Evolutionary conservation across 169 alveolate genomes (phyloP).

Genomic region (Eimeria mitis): DNA sequence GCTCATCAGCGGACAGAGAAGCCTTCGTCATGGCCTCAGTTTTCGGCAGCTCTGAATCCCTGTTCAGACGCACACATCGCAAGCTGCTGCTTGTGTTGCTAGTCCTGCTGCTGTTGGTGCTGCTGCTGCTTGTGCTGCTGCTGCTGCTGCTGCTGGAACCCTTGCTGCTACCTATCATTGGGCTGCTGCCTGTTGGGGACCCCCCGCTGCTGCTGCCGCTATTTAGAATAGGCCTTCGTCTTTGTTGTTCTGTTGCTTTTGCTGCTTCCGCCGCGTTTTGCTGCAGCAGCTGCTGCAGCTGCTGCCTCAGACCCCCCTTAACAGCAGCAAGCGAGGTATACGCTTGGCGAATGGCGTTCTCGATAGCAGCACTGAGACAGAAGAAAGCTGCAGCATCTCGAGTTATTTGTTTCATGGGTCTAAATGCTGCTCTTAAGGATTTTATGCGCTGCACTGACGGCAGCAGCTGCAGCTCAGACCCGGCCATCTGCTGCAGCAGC

Average conservation of each 20-base stretch:
- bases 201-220: neutral
- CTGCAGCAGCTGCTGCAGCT: constrained; percentile 52
- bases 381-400: neutral
- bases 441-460: constrained; percentile 34
- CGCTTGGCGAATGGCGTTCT: constrained; percentile 6
- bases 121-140: constrained; percentile 26
- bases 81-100: constrained; percentile 5
- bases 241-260: neutral
- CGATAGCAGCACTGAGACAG: constrained; percentile 10
- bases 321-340: constrained; percentile 38
- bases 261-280: neutral
- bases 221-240: neutral
- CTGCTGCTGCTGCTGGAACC: neutral
- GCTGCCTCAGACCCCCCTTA: constrained; percentile 31
- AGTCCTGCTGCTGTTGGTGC: neutral
- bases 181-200: neutral
- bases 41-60: neutral
- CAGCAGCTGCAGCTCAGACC: constrained; percentile 50
- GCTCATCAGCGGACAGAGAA: neutral
- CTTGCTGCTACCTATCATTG: neutral
- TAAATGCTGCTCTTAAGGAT: constrained; percentile 4
- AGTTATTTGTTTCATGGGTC: constrained; percentile 10
- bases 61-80: constrained; percentile 14
- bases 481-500: constrained; percentile 57
- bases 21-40: neutral